Evolutionary conservation across 2,329 filamentous ascomycete genomes (phyloP).

Genomic region (Claviceps purpurea): DNA sequence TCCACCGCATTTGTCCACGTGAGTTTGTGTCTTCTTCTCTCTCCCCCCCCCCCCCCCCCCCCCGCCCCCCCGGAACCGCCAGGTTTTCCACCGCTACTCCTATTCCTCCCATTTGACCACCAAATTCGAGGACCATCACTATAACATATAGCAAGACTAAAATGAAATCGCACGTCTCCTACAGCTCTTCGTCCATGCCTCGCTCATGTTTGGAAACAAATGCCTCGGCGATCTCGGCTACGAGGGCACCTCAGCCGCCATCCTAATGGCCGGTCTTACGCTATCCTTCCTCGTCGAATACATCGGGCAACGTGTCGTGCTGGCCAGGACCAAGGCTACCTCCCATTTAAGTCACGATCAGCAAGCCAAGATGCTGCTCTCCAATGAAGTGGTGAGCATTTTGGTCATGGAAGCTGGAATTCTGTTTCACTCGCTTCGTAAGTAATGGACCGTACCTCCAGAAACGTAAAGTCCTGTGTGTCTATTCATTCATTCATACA

Average conservation of each 20-base stretch:
- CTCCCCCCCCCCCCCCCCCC: too few relatives aligned
- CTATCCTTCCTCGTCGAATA: slow-evolving; percentile 62
- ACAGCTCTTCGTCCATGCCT: slow-evolving; percentile 61
- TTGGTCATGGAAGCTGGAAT: slow-evolving; percentile 60
- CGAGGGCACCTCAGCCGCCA: slow-evolving; percentile 54
- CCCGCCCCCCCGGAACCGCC: too few relatives aligned
- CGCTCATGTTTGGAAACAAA: slow-evolving; percentile 57
- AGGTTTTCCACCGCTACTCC: not conserved
- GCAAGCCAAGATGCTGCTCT: slow-evolving; percentile 14
- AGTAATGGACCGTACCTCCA: slow-evolving; percentile 11
- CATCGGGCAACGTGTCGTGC: slow-evolving; percentile 44
- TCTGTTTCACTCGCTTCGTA: slow-evolving; percentile 59
- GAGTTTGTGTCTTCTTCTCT: slow-evolving; percentile 13
- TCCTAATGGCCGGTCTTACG: slow-evolving; percentile 63
- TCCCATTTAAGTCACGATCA: slow-evolving; percentile 12
- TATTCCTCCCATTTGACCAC: too few relatives aligned
- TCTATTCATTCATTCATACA: too few relatives aligned
- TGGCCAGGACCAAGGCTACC: slow-evolving; percentile 19
- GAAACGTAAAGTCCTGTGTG: too few relatives aligned
- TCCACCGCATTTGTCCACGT: slow-evolving; percentile 59
- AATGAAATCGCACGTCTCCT: not conserved
- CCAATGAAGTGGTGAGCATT: slow-evolving; percentile 44
- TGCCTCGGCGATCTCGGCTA: slow-evolving; percentile 55
- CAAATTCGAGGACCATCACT: too few relatives aligned
- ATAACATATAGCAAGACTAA: not conserved